Base-by-base conservation (phyloP, 164 flowering plant species). In the Chimonanthus salicifolius region DNA sequence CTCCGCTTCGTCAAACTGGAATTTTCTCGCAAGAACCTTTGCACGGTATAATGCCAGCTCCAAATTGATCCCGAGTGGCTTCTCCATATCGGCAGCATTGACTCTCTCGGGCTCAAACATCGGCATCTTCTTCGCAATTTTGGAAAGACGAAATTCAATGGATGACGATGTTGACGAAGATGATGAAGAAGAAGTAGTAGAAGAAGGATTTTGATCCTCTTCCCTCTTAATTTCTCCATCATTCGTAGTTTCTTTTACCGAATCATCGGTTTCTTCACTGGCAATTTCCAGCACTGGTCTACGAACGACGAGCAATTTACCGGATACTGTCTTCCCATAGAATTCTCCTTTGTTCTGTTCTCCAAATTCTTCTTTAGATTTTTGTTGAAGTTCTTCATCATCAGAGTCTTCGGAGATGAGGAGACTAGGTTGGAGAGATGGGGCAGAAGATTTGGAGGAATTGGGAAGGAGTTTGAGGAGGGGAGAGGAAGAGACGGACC, bases 41-140 rank as follows among this genome's bases (percentile, higher is more conserved):
- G 97, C 99, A 76, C 79, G 75, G 65, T 92, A 92, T 84, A 94
- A 69, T 3, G 95, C 94, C 80, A 94, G 80, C 75, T 90, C 97
- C 89, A 92, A 82, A 75, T 94, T 92, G 73, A 94, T 83, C 16
- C 43, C 21, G 21, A 92, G 87, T 1, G 92, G 96, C 87, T 82
- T 80, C 75, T 86, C 85, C 18, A 84, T 46, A 20, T 79, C 69
- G 49, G 76, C 71, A 54, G 76, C 71, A 9, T 80, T 86, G 2
- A 80, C 81, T 69, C 88, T 85, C 46, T 80, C 84, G 7, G 99
- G 99, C 80, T 92, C 95, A 78, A 92, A 92, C 1, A 91, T 86
- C 3, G 92, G 89, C 85, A 89, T 81, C 83, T 91, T 92, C 84
- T 87, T 89, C 5, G 97, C 94, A 46, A 91, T 81, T 58, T 88